Evolutionary conservation across 2,329 filamentous ascomycete species (phyloP).

Genomic region (Blumeriella jaapii): DNA sequence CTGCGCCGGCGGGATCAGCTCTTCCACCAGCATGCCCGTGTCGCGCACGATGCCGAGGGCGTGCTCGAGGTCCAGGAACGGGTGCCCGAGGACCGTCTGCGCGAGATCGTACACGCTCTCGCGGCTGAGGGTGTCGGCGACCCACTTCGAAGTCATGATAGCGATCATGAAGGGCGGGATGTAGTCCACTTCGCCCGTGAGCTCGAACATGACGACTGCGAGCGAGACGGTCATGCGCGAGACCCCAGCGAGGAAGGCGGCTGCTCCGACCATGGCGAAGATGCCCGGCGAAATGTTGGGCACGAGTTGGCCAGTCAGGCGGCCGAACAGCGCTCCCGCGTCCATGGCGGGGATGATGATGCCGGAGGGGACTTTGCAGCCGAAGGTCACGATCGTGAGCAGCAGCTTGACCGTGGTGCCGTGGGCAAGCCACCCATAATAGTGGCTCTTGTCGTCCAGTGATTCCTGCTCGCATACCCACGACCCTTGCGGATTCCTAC

Average conservation of each 20-base stretch:
- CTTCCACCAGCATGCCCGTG: constrained; percentile 30
- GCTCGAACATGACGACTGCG: constrained; percentile 49
- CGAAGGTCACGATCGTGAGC: constrained; percentile 46
- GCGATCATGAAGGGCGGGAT: constrained; percentile 47
- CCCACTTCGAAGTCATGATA: constrained; percentile 48
- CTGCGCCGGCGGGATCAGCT: constrained; percentile 38
- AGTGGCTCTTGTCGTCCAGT: constrained; percentile 28
- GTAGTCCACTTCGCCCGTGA: constrained; percentile 47
- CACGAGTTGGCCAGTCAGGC: constrained; percentile 35
- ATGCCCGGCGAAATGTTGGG: constrained; percentile 41
- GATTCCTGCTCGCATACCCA: constrained; percentile 43
- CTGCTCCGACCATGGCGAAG: constrained; percentile 49
- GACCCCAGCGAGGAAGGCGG: constrained; percentile 46
- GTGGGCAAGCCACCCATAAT: constrained; percentile 40
- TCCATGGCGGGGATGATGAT: constrained; percentile 50
- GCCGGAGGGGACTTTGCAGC: constrained; percentile 47
- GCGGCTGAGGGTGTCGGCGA: constrained; percentile 39
- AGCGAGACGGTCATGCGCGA: constrained; percentile 47
- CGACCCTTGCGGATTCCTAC: constrained; percentile 28
- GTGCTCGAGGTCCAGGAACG: constrained; percentile 43
- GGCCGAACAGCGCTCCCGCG: constrained; percentile 45
- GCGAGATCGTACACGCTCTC: constrained; percentile 48
- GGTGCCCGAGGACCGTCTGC: constrained; percentile 46
- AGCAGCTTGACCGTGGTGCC: constrained; percentile 43
- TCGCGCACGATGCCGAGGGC: constrained; percentile 33